These are phyloP conservation scores for Candida yuanshanica DNA, from an alignment of 805 yeast species.

Conservation along the genomic window DNA sequence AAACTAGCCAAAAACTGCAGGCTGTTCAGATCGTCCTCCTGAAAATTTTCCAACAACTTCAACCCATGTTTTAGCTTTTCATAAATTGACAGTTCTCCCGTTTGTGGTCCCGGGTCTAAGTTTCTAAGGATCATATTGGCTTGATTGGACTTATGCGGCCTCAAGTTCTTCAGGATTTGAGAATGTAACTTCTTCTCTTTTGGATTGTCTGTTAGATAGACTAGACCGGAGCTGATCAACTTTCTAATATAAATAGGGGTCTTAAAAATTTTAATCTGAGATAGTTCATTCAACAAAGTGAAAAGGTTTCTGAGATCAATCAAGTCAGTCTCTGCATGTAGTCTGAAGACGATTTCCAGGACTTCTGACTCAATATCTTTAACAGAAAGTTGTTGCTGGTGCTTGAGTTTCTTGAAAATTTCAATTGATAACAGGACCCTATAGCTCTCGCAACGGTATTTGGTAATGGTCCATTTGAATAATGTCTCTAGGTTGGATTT, in stretches of 20 bases:
- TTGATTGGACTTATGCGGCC: slow-evolving; percentile 47
- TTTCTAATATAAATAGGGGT: slow-evolving; percentile 62
- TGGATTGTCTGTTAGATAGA: slow-evolving; percentile 51
- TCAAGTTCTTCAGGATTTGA: slow-evolving; percentile 51
- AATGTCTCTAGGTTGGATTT: slow-evolving; percentile 30
- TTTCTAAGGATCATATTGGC: slow-evolving; percentile 50
- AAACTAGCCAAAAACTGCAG: slow-evolving; percentile 19
- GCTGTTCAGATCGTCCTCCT: slow-evolving; percentile 18
- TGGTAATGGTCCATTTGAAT: slow-evolving; percentile 36
- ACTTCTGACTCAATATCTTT: slow-evolving; percentile 32
- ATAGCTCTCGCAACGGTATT: slow-evolving; percentile 13
- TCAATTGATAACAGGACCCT: slow-evolving; percentile 14
- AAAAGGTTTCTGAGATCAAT: slow-evolving; percentile 33
- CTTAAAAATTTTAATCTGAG: slow-evolving; percentile 39
- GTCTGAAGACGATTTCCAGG: slow-evolving; percentile 30
- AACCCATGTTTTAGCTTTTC: slow-evolving; percentile 22
- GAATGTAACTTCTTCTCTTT: slow-evolving; percentile 50
- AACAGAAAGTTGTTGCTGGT: slow-evolving; percentile 11
- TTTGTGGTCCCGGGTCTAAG: slow-evolving; percentile 22
- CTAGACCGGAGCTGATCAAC: slow-evolving; percentile 79
- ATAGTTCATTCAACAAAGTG: slow-evolving; percentile 37
- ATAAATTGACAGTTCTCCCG: slow-evolving; percentile 10
- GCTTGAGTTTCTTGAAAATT: slow-evolving; percentile 12
- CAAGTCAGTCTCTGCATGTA: slow-evolving; percentile 31
- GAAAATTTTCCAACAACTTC: slow-evolving; percentile 28